Evolutionary conservation across 345 rosid species (phyloP).

Genomic region (Kernera saxatilis): DNA sequence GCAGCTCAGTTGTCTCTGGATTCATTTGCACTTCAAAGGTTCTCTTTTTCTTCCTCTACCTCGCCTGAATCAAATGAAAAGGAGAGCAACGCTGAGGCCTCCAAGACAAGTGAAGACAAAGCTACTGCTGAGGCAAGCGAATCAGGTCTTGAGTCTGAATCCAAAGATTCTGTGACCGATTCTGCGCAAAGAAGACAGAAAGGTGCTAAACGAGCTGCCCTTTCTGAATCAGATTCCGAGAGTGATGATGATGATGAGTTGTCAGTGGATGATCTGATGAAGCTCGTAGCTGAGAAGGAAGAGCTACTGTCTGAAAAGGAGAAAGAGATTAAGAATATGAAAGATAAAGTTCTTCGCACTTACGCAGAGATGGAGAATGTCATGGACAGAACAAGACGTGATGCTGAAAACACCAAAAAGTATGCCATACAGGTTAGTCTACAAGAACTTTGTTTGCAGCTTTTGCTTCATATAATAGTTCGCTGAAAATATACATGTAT

Average conservation of each 20-base stretch:
- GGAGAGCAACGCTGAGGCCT: constrained; percentile 28
- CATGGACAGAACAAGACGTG: constrained; percentile 80
- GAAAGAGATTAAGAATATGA: constrained; percentile 55
- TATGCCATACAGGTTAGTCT: constrained; percentile 73
- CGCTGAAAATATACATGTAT: background rate
- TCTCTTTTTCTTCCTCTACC: constrained; percentile 55
- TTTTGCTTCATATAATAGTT: background rate
- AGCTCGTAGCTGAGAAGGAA: constrained; percentile 72
- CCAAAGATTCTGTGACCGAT: constrained; percentile 22
- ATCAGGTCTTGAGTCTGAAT: constrained; percentile 52
- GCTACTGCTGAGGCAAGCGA: constrained; percentile 40
- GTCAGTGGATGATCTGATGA: constrained; percentile 61
- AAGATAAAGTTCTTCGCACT: constrained; percentile 75
- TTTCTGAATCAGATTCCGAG: constrained; percentile 75
- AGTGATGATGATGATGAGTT: constrained; percentile 39
- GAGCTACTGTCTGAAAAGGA: constrained; percentile 57
- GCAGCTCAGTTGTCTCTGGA: constrained; percentile 32
- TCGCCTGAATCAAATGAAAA: constrained; percentile 49
- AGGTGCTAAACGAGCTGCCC: constrained; percentile 42
- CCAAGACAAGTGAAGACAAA: constrained; percentile 34
- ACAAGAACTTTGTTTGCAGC: background rate
- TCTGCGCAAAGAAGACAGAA: constrained; percentile 38
- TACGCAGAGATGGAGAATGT: constrained; percentile 93
- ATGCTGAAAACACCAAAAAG: constrained; percentile 88
- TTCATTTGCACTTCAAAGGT: constrained; percentile 37